Evolutionary conservation across 2,329 filamentous ascomycete genomes (phyloP).

Genomic region (Scedosporium boydii): DNA sequence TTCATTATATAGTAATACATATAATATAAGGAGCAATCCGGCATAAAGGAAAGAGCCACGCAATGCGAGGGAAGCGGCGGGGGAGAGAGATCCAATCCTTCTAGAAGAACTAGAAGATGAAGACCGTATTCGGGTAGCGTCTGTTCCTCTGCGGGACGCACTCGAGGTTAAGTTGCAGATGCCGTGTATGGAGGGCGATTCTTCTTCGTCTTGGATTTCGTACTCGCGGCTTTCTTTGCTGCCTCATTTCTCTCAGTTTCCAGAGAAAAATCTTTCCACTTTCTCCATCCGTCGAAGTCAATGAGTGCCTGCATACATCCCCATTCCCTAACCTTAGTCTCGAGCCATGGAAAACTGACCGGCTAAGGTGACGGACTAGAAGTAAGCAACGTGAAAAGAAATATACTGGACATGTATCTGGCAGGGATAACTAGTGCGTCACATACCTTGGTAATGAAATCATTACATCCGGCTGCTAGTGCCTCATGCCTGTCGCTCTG

Average conservation of each 20-base stretch:
- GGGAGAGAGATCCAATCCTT: no score
- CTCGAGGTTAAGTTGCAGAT: slow-evolving; percentile 7
- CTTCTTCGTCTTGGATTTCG: slow-evolving; percentile 37
- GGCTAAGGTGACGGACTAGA: slow-evolving; percentile 45
- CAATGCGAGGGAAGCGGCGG: no score
- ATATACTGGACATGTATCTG: not conserved
- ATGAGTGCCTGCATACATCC: slow-evolving; percentile 99
- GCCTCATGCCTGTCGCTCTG: slow-evolving; percentile 95
- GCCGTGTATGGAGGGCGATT: slow-evolving; percentile 28
- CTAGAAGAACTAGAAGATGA: no score
- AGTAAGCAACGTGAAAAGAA: not conserved
- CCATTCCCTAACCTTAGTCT: slow-evolving; percentile 98
- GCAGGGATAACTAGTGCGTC: not conserved
- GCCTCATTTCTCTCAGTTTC: slow-evolving; percentile 7
- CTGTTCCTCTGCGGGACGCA: no score
- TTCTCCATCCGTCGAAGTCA: slow-evolving; percentile 95
- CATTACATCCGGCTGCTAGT: slow-evolving; percentile 90
- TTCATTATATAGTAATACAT: no score
- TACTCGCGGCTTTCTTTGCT: slow-evolving; percentile 31
- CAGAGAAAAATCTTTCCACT: slow-evolving; percentile 79
- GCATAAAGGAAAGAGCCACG: no score
- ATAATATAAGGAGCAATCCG: no score
- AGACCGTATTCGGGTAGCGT: no score
- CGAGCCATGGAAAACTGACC: slow-evolving; percentile 94
- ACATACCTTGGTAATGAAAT: slow-evolving; percentile 90